phyloP scores from a whole-genome alignment of 2,329 filamentous ascomycete species.

The Dothideomycetes sp. region DNA sequence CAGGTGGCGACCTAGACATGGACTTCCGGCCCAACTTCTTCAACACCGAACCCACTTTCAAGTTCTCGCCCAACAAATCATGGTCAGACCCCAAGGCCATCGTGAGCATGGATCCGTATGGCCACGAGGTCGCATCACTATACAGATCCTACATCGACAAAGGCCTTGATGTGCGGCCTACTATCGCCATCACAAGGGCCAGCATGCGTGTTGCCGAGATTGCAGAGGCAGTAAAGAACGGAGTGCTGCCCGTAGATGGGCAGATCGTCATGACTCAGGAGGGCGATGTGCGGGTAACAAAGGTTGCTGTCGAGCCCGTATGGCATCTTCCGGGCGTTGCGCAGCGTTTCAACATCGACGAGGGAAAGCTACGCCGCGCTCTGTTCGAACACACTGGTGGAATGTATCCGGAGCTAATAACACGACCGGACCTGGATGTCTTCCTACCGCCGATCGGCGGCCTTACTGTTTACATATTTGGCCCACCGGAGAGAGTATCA shows the following conservation, averaged over 20 bases:
- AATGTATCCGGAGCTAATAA: not conserved
- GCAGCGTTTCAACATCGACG: conserved; percentile 83
- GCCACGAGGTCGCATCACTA: conserved; percentile 9
- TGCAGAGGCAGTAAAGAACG: conserved; percentile 67
- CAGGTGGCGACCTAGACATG: not conserved
- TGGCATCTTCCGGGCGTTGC: conserved; percentile 48
- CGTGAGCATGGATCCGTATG: conserved; percentile 15
- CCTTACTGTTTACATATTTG: not conserved
- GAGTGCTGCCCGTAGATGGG: conserved; percentile 63
- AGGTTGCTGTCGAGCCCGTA: conserved; percentile 84
- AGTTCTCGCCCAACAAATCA: conserved; percentile 10
- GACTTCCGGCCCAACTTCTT: conserved; percentile 6
- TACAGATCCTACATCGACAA: conserved; percentile 10
- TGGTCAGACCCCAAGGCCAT: conserved; percentile 8
- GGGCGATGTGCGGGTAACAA: conserved; percentile 80
- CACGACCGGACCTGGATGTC: not conserved
- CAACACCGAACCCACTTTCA: conserved; percentile 13
- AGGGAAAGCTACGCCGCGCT: conserved; percentile 44
- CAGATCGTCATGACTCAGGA: conserved; percentile 70
- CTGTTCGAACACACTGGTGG: not conserved
- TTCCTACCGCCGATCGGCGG: not conserved
- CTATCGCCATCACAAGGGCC: conserved; percentile 62
- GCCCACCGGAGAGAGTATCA: not conserved
- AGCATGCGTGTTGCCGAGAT: conserved; percentile 88
- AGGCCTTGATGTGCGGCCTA: conserved; percentile 10